Evolutionary conservation across 2,329 filamentous ascomycete species (phyloP).

Genomic region (Aspergillus sp.): DNA sequence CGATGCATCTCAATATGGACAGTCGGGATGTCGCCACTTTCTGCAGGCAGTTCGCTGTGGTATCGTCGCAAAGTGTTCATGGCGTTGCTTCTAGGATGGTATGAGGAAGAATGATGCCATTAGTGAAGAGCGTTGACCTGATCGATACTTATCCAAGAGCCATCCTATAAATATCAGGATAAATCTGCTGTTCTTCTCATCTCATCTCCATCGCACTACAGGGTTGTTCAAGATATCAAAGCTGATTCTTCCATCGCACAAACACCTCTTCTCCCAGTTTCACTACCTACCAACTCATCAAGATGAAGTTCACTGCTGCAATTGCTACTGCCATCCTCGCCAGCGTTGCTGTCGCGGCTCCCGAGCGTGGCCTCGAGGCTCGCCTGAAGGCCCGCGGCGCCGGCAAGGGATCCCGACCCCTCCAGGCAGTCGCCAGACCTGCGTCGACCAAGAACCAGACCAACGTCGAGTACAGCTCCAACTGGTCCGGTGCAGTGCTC

Average conservation of each 20-base stretch:
- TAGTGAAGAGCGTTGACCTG: too few species aligned
- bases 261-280: background rate
- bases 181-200: background rate
- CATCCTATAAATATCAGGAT: background rate
- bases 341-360: conserved; percentile 49
- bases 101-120: conserved; percentile 10
- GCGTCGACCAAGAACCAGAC: conserved; percentile 38
- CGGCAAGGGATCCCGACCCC: conserved; percentile 32
- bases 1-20: conserved; percentile 6
- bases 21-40: background rate
- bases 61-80: background rate
- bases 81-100: background rate
- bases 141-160: background rate
- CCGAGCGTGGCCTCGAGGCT: conserved; percentile 44
- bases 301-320: conserved; percentile 55
- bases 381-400: conserved; percentile 28
- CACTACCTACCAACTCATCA: background rate
- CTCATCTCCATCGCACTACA: background rate
- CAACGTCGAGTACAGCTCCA: conserved; percentile 54
- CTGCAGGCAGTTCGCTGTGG: background rate
- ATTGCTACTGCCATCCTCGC: conserved; percentile 43
- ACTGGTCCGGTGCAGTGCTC: conserved; percentile 63
- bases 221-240: background rate
- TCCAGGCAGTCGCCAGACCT: conserved; percentile 30
- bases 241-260: background rate